Conservation (phyloP, 140 eudicot species). For the Erigeron philadelphicus region DNA sequence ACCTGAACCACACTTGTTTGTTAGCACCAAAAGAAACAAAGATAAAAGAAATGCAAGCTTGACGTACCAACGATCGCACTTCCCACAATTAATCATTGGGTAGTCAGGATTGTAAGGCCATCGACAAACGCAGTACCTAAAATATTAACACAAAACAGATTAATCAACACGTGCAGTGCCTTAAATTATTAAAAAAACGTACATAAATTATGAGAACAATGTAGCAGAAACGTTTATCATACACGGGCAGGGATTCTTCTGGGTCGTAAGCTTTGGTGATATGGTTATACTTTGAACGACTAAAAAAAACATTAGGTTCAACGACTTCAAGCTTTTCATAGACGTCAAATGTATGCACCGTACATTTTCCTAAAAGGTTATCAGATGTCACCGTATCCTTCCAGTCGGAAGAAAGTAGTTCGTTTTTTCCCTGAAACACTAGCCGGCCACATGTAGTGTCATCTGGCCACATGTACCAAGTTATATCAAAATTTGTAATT, state of each 20-base stretch:
- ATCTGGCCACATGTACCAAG: neutral
- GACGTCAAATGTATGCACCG: neutral
- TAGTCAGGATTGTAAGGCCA: constrained; percentile 7
- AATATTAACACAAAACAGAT: constrained; percentile 14
- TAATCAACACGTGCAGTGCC: constrained; percentile 17
- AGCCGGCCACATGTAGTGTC: constrained; percentile 13
- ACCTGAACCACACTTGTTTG: constrained; percentile 15
- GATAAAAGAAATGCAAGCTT: constrained; percentile 19
- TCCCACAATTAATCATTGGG: constrained; percentile 5
- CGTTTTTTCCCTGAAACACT: constrained; percentile 20
- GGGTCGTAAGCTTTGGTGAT: neutral
- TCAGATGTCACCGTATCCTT: neutral
- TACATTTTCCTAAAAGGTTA: neutral
- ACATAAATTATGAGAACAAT: constrained; percentile 11
- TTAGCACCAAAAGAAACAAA: constrained; percentile 3
- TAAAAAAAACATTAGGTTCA: neutral
- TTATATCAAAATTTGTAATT: too few species aligned
- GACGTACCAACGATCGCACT: constrained; percentile 4
- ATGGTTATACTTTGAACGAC: constrained; percentile 11
- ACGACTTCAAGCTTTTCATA: constrained; percentile 1
- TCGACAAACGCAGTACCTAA: constrained; percentile 10
- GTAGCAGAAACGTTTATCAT: constrained; percentile 10
- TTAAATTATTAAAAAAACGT: constrained; percentile 16
- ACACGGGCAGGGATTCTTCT: neutral
- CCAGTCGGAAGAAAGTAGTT: neutral